Evolutionary conservation across 371 early-diverging fungal genomes (phyloP).

Genomic region (Mucor circinelloides): DNA sequence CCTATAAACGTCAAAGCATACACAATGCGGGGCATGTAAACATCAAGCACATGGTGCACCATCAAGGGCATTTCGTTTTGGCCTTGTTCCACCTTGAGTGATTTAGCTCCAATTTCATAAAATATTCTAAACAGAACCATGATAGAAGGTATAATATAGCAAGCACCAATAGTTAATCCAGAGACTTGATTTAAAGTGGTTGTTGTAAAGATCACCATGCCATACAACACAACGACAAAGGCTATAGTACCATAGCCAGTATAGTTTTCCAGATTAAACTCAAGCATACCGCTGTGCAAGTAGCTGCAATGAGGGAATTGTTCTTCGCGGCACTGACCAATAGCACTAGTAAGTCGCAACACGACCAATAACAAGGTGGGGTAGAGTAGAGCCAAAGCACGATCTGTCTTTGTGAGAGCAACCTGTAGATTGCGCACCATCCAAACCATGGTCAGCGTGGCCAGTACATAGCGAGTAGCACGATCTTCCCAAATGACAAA

Average conservation of each 20-base stretch:
- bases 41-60: slow-evolving; percentile 17
- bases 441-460: slow-evolving; percentile 36
- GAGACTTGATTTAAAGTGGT: not conserved
- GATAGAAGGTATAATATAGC: slow-evolving; percentile 11
- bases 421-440: not conserved
- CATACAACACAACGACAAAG: not conserved
- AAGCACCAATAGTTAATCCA: not conserved
- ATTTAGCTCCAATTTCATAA: slow-evolving; percentile 22
- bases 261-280: slow-evolving; percentile 9
- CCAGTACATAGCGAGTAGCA: slow-evolving; percentile 55
- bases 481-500: slow-evolving; percentile 88
- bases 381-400: slow-evolving; percentile 4
- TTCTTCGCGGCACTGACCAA: slow-evolving; percentile 90
- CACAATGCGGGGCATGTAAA: slow-evolving; percentile 38
- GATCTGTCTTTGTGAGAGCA: not conserved
- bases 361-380: slow-evolving; percentile 52
- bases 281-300: slow-evolving; percentile 29
- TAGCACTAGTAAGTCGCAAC: slow-evolving; percentile 59
- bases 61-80: not conserved
- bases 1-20: slow-evolving; percentile 17
- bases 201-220: not conserved
- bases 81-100: not conserved
- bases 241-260: not conserved
- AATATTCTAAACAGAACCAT: slow-evolving; percentile 22
- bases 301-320: slow-evolving; percentile 72